Percentiles rank a stretch among this genome's conserved stretches.
These are phyloP conservation scores for Teratosphaeriaceae sp. DNA, from an alignment of 2,329 filamentous ascomycete genomes.

Conservation along the genomic window DNA sequence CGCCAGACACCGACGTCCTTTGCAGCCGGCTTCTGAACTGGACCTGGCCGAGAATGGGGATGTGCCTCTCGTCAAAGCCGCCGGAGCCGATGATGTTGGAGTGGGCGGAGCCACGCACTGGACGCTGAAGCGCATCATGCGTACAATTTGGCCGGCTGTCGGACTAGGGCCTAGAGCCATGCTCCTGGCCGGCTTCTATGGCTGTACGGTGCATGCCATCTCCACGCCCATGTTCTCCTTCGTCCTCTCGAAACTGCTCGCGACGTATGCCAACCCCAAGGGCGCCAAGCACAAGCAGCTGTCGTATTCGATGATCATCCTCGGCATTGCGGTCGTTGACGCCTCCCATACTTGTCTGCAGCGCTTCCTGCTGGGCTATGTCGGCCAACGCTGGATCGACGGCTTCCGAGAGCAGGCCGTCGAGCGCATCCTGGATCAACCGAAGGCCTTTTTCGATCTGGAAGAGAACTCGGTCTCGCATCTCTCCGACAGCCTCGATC, in stretches of 20 bases:
- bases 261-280: conserved; percentile 56
- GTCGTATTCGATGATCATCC: conserved; percentile 63
- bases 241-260: conserved; percentile 65
- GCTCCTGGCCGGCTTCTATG: conserved; percentile 55
- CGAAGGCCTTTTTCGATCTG: conserved; percentile 69
- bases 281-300: conserved; percentile 46
- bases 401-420: conserved; percentile 62
- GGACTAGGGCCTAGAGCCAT: conserved; percentile 44
- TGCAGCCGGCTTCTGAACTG: background rate
- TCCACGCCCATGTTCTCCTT: conserved; percentile 70
- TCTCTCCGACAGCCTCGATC: conserved; percentile 67
- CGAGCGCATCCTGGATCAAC: conserved; percentile 64
- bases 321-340: conserved; percentile 62
- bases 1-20: background rate
- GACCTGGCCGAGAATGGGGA: conserved; percentile 2
- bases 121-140: conserved; percentile 10
- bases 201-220: conserved; percentile 58
- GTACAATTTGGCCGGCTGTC: conserved; percentile 65
- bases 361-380: conserved; percentile 65
- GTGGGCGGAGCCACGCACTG: background rate
- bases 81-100: background rate
- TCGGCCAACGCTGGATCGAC: conserved; percentile 72
- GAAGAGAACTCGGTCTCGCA: conserved; percentile 56
- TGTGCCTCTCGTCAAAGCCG: background rate
- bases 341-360: conserved; percentile 58